Conservation (phyloP, 768 basidiomycete genomes). For the Pleurotus djamor region DNA sequence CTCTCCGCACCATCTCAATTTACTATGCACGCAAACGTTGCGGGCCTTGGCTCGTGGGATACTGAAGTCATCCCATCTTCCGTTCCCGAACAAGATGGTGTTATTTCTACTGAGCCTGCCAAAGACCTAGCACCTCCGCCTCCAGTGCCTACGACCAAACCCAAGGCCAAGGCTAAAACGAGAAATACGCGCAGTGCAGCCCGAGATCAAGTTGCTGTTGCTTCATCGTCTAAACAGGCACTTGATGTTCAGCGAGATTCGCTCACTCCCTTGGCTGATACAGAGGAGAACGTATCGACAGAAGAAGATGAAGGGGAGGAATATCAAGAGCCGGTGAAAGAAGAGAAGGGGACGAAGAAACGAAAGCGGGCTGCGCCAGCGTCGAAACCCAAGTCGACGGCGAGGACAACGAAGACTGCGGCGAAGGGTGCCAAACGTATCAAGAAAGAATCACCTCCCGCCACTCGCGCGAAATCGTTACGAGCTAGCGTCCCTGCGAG, state of each 20-base stretch:
- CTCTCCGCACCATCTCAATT: not conserved
- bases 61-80: slow-evolving; percentile 53
- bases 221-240: slow-evolving; percentile 6
- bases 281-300: slow-evolving; percentile 23
- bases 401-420: slow-evolving; percentile 10
- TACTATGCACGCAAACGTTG: slow-evolving; percentile 4
- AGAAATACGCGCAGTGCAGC: slow-evolving; percentile 6
- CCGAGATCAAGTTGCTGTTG: slow-evolving; percentile 6
- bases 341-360: slow-evolving; percentile 21
- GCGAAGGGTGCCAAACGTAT: slow-evolving; percentile 3
- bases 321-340: slow-evolving; percentile 21
- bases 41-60: slow-evolving; percentile 26
- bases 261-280: slow-evolving; percentile 11
- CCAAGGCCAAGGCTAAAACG: not conserved
- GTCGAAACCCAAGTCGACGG: slow-evolving; percentile 15
- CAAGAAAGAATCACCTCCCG: slow-evolving; percentile 13
- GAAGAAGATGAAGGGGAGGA: slow-evolving; percentile 41
- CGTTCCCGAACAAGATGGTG: slow-evolving; percentile 49
- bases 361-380: slow-evolving; percentile 34
- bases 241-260: slow-evolving; percentile 2
- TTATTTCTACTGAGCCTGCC: not conserved
- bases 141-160: not conserved
- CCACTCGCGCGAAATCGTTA: slow-evolving; percentile 28
- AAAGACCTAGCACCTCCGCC: too few relatives aligned
- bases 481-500: slow-evolving; percentile 31